A percentile compares a stretch with the other conserved stretches of the same genome.
phyloP scores from a whole-genome alignment of 106 monocot genomes.

The Dendrobium officinale region DNA sequence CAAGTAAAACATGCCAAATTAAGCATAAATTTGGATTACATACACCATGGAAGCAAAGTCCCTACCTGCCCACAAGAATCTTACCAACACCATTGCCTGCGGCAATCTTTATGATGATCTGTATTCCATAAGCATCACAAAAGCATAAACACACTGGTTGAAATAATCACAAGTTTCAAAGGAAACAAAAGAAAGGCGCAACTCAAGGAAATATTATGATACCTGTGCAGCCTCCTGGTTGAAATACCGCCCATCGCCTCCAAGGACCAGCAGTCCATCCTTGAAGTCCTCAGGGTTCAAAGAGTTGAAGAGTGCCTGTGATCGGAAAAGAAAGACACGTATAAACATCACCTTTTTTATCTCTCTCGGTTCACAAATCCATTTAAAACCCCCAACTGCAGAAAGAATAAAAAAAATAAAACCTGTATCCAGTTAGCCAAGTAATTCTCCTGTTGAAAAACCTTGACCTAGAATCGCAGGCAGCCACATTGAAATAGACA shows the following conservation, averaged over 20 bases:
- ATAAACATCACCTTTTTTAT: not conserved
- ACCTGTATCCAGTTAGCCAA: slow-evolving; percentile 99
- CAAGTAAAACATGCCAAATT: not conserved
- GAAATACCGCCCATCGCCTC: slow-evolving; percentile 97
- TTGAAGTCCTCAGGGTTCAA: slow-evolving; percentile 75
- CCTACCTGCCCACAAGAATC: slow-evolving; percentile 89
- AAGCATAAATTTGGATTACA: not conserved
- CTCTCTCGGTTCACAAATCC: not conserved
- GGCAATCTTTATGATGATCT: slow-evolving; percentile 97
- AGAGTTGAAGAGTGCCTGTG: slow-evolving; percentile 85
- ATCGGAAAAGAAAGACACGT: not conserved
- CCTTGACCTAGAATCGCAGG: slow-evolving; percentile 63
- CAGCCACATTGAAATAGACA: not conserved
- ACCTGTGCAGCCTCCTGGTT: slow-evolving; percentile 94
- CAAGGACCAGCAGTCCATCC: slow-evolving; percentile 71
- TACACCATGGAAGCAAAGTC: not conserved
- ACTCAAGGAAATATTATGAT: not conserved
- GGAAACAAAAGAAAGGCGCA: not conserved
- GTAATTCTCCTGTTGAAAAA: slow-evolving; percentile 86
- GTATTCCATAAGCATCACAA: slow-evolving; percentile 7
- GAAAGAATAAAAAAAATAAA: not conserved
- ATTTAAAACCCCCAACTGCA: not conserved
- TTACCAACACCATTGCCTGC: slow-evolving; percentile 93
- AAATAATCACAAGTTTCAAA: not conserved
- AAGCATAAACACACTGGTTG: not conserved